Conservation (phyloP, 768 basidiomycete species). For the Roridomyces roridus region DNA sequence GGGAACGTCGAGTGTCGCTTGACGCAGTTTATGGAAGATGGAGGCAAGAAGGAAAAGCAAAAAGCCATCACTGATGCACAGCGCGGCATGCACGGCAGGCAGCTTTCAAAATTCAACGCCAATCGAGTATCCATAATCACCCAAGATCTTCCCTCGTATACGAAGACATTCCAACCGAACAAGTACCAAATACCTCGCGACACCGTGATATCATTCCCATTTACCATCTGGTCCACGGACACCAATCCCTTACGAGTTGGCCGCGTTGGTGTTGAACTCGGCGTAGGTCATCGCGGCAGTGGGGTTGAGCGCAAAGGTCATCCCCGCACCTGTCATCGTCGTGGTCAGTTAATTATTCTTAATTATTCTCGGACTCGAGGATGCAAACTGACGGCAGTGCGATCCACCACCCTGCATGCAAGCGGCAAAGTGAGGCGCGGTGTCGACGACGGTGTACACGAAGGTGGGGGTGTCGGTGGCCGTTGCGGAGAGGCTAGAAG, state of each 20-base stretch:
- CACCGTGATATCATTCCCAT: no score
- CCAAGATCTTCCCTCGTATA: no score
- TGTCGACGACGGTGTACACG: slow-evolving; percentile 12
- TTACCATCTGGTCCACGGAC: not conserved
- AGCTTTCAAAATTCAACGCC: no score
- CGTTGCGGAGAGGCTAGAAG: slow-evolving; percentile 8
- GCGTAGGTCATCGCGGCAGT: slow-evolving; percentile 15
- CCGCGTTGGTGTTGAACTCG: slow-evolving; percentile 19
- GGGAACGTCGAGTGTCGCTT: no score
- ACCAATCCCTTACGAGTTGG: not conserved
- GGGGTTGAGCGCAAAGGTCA: slow-evolving; percentile 26
- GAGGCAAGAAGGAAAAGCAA: no score
- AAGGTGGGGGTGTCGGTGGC: slow-evolving; percentile 10
- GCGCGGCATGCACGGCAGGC: no score
- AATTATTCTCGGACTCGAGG: not conserved
- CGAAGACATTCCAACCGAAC: no score
- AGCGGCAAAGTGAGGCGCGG: slow-evolving; percentile 20
- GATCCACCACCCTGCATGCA: slow-evolving; percentile 24
- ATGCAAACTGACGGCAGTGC: slow-evolving; percentile 18
- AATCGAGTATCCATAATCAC: no score
- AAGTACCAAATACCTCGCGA: no score
- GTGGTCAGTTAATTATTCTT: no score
- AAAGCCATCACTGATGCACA: no score
- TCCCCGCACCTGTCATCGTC: slow-evolving; percentile 9
- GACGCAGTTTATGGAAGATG: no score